Base-by-base conservation (phyloP, 768 basidiomycete species). In the Boletus tomentosulus region DNA sequence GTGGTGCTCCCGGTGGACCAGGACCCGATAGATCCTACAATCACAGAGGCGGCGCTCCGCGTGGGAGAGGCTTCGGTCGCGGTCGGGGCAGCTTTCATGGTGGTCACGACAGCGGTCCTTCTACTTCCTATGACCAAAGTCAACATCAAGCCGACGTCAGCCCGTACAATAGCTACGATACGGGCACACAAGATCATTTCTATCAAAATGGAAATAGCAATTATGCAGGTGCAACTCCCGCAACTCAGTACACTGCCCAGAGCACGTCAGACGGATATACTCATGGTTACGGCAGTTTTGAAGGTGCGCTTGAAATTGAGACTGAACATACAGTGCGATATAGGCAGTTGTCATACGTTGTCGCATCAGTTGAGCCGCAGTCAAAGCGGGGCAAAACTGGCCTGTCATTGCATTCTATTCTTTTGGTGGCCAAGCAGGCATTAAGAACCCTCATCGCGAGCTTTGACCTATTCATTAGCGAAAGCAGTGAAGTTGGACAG, bases 291-390 rank as follows among this genome's bases (percentile, higher is more conserved):
- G 82, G 80, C 74, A 80, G 70, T 62, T 76, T 74, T 75, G 89
- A 91, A 92, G 89, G 89, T 92, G 82, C 89, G 89, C 88, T 85
- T 74, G 78, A 81, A 66, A 71, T 82, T 84, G 73, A 84, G 80
- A 82, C 77, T 82, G 69, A 80, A 69, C 62, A 64, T 65, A 53
- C 69, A 68, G 69, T 64, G 73, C 70, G 68, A 71, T 66, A 72
- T 63, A 74, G 74, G 74, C 71, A 73, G 71, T 67, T 67, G 43
- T 60, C 51, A 58, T 56, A 55, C 57, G 48, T 65, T 63, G 60
- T 63, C 56, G 68, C 69, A 71, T 67, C 68, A 51, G 59, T 66
- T 70, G 62, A 69, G 69, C 71, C 74, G 73, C 76, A 68, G 75
- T 68, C 73, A 70, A 78, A 75, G 79, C 79, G 79, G 74, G 72